Evolutionary conservation across 805 yeast species (phyloP).

Genomic region (Saccharomycopsis sp.): DNA sequence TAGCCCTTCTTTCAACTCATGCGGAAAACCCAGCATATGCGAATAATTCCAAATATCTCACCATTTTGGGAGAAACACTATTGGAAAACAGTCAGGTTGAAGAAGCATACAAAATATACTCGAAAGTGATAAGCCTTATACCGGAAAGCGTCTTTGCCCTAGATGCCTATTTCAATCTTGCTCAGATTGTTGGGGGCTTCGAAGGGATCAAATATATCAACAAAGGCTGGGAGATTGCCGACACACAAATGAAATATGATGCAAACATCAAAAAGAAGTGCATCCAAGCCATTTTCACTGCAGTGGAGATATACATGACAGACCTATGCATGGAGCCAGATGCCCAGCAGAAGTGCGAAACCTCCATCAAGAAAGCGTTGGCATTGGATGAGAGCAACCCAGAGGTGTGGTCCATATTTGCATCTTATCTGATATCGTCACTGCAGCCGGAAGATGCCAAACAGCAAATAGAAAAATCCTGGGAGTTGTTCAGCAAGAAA

Average conservation of each 20-base stretch:
- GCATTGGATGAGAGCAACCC: slow-evolving; percentile 47
- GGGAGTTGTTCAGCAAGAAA: slow-evolving; percentile 55
- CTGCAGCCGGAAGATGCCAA: slow-evolving; percentile 65
- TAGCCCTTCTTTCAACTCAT: slow-evolving; percentile 37
- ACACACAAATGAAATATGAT: slow-evolving; percentile 23
- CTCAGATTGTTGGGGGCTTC: slow-evolving; percentile 79
- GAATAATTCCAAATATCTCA: slow-evolving; percentile 38
- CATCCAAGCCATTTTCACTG: slow-evolving; percentile 70
- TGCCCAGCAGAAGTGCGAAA: slow-evolving; percentile 77
- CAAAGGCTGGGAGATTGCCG: slow-evolving; percentile 30
- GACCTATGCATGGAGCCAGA: slow-evolving; percentile 89
- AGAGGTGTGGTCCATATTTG: slow-evolving; percentile 73
- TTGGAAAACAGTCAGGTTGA: slow-evolving; percentile 77
- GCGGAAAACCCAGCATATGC: slow-evolving; percentile 26
- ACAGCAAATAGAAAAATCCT: slow-evolving; percentile 55
- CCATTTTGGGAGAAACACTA: slow-evolving; percentile 63
- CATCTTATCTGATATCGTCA: slow-evolving; percentile 86
- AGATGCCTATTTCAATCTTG: slow-evolving; percentile 82
- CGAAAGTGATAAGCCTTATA: slow-evolving; percentile 57
- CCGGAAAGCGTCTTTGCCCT: slow-evolving; percentile 55
- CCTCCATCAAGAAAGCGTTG: slow-evolving; percentile 49
- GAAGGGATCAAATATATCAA: slow-evolving; percentile 59
- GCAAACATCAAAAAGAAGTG: slow-evolving; percentile 44
- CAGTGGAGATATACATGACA: slow-evolving; percentile 96
- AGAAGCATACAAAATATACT: slow-evolving; percentile 57